Evolutionary conservation across 2,329 filamentous ascomycete species (phyloP).

Genomic region (Talaromyces sp.): DNA sequence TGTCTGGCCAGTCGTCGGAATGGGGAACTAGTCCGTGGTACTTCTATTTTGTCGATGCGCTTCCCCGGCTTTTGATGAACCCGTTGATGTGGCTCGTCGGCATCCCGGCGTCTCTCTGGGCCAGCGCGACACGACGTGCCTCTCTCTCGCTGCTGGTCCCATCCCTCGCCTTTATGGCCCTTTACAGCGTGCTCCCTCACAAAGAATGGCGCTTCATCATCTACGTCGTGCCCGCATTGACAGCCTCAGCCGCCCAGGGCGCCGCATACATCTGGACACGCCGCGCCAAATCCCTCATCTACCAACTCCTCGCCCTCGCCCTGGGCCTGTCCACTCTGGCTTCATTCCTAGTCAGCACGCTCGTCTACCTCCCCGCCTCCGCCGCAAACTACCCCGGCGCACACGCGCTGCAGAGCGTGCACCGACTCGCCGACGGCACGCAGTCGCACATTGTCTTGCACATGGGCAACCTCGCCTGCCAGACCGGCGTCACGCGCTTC

Average conservation of each 20-base stretch:
- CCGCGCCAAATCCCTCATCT: conserved; percentile 56
- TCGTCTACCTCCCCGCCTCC: conserved; percentile 73
- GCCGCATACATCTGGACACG: conserved; percentile 67
- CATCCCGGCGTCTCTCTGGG: conserved; percentile 47
- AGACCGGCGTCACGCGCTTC: conserved; percentile 60
- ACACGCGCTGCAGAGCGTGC: conserved; percentile 57
- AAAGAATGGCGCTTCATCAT: conserved; percentile 96
- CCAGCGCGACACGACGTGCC: conserved; percentile 47
- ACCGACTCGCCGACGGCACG: conserved; percentile 24
- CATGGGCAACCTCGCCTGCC: conserved; percentile 58
- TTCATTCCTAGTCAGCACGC: conserved; percentile 57
- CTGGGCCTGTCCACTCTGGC: conserved; percentile 57
- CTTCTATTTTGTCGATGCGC: conserved; percentile 76
- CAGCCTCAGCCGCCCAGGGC: conserved; percentile 68
- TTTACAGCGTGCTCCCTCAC: conserved; percentile 87
- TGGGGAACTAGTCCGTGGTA: conserved; percentile 87
- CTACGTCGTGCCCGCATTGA: conserved; percentile 77
- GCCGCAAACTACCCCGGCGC: conserved; percentile 93
- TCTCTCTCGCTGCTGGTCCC: conserved; percentile 58
- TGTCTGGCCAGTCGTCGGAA: conserved; percentile 73
- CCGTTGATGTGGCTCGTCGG: conserved; percentile 57
- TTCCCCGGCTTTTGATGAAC: conserved; percentile 81
- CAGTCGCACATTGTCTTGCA: conserved; percentile 40
- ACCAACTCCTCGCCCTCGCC: conserved; percentile 49
- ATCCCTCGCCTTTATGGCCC: conserved; percentile 62